A percentile compares a stretch with the other conserved stretches of the same genome.
Evolutionary conservation across 164 flowering plant species (phyloP).

Genomic region (Cinnamomum chago): DNA sequence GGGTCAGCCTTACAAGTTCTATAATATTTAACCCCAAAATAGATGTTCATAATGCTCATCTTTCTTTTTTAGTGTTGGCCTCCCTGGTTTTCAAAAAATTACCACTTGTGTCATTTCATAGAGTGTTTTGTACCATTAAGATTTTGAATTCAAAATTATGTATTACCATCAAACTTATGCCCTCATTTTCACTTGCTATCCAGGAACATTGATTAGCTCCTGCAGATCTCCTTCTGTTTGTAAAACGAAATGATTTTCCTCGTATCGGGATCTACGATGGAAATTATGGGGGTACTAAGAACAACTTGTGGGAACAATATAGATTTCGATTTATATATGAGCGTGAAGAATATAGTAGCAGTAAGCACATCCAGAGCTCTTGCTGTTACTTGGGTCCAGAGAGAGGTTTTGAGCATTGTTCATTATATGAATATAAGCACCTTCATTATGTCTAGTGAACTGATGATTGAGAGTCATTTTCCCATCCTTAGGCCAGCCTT

Average conservation of each 20-base stretch:
- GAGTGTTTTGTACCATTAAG: background rate
- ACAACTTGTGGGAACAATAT: constrained; percentile 1
- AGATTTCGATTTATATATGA: background rate
- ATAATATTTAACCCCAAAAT: too few relatives aligned
- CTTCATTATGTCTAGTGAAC: background rate
- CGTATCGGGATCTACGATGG: constrained; percentile 1
- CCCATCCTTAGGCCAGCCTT: background rate
- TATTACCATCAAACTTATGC: background rate
- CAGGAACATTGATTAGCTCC: constrained; percentile 2
- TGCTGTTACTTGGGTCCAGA: constrained; percentile 5
- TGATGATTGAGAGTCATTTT: constrained; percentile 1
- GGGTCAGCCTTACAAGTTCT: too few relatives aligned
- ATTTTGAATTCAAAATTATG: background rate
- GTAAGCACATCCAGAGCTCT: constrained; percentile 3
- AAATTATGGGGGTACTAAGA: background rate
- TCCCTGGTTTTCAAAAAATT: background rate
- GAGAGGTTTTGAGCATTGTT: constrained; percentile 1
- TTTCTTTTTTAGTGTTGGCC: background rate
- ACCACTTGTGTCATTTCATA: background rate
- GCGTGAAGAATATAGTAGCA: constrained; percentile 3
- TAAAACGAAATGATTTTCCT: background rate
- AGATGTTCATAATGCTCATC: background rate
- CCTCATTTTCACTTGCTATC: background rate
- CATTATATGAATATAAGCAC: background rate
- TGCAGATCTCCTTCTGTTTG: background rate